Evolutionary conservation across 805 yeast species (phyloP).

Genomic region (Candida xyloterini): DNA sequence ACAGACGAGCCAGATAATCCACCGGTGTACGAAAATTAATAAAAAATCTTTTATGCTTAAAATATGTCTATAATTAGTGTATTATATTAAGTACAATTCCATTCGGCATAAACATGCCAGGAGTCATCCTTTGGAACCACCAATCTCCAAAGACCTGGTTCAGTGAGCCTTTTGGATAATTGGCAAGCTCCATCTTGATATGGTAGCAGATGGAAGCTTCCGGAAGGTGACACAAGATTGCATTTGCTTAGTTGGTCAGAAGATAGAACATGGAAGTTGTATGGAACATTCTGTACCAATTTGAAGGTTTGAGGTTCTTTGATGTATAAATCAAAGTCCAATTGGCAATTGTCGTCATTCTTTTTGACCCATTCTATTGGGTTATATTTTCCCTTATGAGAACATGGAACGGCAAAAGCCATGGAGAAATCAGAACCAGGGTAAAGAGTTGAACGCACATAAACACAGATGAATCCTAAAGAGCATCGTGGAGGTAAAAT

Average conservation of each 20-base stretch:
- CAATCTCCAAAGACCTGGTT: conserved; percentile 80
- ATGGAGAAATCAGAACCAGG: conserved; percentile 64
- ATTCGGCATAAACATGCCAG: conserved; percentile 89
- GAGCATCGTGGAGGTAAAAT: conserved; percentile 65
- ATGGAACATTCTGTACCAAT: conserved; percentile 54
- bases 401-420: conserved; percentile 69
- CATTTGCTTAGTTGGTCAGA: conserved; percentile 52
- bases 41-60: not conserved
- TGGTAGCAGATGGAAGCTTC: conserved; percentile 60
- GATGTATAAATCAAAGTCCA: conserved; percentile 71
- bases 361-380: conserved; percentile 61
- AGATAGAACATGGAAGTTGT: conserved; percentile 62
- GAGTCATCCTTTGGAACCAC: conserved; percentile 75
- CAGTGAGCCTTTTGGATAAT: conserved; percentile 57
- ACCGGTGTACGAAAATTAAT: conserved; percentile 1
- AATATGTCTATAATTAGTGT: conserved; percentile 1
- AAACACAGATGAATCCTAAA: conserved; percentile 73
- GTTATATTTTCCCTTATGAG: conserved; percentile 64
- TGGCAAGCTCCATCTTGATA: conserved; percentile 54
- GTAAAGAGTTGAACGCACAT: conserved; percentile 37
- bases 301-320: conserved; percentile 77
- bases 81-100: conserved; percentile 43
- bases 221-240: conserved; percentile 75
- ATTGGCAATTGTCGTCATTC: conserved; percentile 65
- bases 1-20: conserved; percentile 3